Conservation (phyloP, 1,139 yeast genomes). For the Zhuliangozyma parablackwelliae region DNA sequence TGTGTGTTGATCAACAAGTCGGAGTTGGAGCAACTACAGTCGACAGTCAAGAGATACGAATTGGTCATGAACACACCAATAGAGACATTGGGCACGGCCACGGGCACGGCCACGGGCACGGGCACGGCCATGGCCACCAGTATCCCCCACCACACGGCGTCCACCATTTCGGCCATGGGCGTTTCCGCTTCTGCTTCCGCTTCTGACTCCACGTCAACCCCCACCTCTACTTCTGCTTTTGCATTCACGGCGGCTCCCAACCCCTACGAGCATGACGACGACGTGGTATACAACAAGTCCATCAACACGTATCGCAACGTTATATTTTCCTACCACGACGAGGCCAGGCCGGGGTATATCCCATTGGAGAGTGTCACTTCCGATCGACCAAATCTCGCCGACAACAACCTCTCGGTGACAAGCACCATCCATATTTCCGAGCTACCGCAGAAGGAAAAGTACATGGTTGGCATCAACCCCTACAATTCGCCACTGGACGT, state of each 20-base stretch:
- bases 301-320: slow-evolving; percentile 5
- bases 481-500: slow-evolving; percentile 18
- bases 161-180: not conserved
- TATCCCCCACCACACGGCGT: not conserved
- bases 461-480: slow-evolving; percentile 19
- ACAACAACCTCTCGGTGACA: slow-evolving; percentile 4
- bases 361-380: slow-evolving; percentile 8
- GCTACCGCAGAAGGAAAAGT: slow-evolving; percentile 5
- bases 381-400: slow-evolving; percentile 2
- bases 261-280: slow-evolving; percentile 1
- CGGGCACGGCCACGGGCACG: not conserved
- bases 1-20: slow-evolving; percentile 12
- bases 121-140: too few species aligned
- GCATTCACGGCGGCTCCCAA: not conserved
- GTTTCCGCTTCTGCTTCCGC: not conserved
- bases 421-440: slow-evolving; percentile 6
- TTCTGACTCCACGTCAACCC: not conserved
- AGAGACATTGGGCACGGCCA: not conserved
- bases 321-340: slow-evolving; percentile 10
- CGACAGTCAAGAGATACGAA: slow-evolving; percentile 10
- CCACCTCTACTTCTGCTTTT: not conserved
- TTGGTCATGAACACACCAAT: not conserved
- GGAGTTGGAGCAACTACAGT: slow-evolving; percentile 11
- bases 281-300: slow-evolving; percentile 9
- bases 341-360: slow-evolving; percentile 10